A percentile compares a stretch with the other conserved stretches of the same genome.
These are phyloP conservation scores for Musa schizocarpa DNA, from an alignment of 176 grass and related monocot species.

Conservation along the genomic window DNA sequence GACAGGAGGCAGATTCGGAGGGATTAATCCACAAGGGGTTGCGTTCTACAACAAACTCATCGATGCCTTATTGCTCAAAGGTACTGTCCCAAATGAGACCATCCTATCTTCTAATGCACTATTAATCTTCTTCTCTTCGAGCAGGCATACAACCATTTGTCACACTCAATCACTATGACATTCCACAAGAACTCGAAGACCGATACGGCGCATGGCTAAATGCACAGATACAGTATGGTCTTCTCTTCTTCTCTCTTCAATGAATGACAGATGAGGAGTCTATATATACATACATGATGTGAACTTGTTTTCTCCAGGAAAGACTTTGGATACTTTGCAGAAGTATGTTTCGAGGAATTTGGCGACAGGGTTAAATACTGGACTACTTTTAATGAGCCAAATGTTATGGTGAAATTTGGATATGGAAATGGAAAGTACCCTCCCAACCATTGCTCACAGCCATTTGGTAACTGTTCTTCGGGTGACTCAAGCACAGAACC, in stretches of 20 bases:
- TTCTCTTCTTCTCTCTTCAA: neutral
- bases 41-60: constrained; percentile 55
- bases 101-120: too few relatives aligned
- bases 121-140: neutral
- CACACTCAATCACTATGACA: constrained; percentile 53
- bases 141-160: constrained; percentile 69
- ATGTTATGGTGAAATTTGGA: constrained; percentile 23
- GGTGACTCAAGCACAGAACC: constrained; percentile 45
- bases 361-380: constrained; percentile 54
- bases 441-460: constrained; percentile 38
- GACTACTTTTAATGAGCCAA: constrained; percentile 77
- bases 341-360: constrained; percentile 63
- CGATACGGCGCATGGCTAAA: constrained; percentile 38
- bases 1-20: constrained; percentile 38
- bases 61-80: constrained; percentile 26
- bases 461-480: constrained; percentile 34
- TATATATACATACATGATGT: neutral
- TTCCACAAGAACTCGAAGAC: constrained; percentile 46
- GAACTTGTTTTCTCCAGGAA: constrained; percentile 21
- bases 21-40: constrained; percentile 33
- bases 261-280: neutral
- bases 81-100: constrained; percentile 8
- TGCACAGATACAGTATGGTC: constrained; percentile 32
- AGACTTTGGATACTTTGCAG: constrained; percentile 41
- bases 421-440: constrained; percentile 30